Conservation (phyloP, 129 eudicot genomes). For the Tanacetum coccineum region DNA sequence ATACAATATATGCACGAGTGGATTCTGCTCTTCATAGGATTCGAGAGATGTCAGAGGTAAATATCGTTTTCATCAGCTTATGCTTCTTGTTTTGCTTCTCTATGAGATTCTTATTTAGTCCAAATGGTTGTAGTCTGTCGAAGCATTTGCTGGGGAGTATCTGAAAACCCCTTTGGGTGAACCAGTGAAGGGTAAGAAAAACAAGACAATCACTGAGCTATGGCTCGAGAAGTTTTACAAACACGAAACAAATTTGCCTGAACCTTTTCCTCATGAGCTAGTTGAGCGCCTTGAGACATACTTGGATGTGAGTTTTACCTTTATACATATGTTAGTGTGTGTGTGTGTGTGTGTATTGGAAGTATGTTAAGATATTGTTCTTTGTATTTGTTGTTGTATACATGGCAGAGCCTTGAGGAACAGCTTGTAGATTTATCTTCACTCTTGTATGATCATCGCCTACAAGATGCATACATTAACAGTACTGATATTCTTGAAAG, state of each 20-base stretch:
- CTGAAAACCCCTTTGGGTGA: conserved; percentile 95
- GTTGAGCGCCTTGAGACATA: conserved; percentile 85
- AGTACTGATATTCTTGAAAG: conserved; percentile 85
- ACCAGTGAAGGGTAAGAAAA: conserved; percentile 92
- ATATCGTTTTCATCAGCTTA: neutral
- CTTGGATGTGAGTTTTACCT: conserved; percentile 69
- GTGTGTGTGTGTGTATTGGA: neutral
- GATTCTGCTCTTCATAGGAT: conserved; percentile 96
- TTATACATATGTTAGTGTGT: neutral
- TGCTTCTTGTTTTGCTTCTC: neutral
- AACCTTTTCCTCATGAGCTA: conserved; percentile 92
- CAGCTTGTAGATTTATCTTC: conserved; percentile 94
- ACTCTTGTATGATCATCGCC: conserved; percentile 76
- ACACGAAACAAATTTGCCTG: conserved; percentile 85
- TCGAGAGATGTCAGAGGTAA: conserved; percentile 91
- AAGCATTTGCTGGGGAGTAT: conserved; percentile 82
- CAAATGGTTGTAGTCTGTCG: conserved; percentile 55
- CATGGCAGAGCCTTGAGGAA: conserved; percentile 80
- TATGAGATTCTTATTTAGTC: conserved; percentile 11
- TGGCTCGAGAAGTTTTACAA: conserved; percentile 98
- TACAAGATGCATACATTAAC: conserved; percentile 83
- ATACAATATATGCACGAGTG: conserved; percentile 90
- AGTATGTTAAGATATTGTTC: conserved; percentile 13
- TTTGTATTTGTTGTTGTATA: conserved; percentile 48
- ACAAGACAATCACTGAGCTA: conserved; percentile 76